Conservation (phyloP, 257 asterid species). For the Lycium barbarum region DNA sequence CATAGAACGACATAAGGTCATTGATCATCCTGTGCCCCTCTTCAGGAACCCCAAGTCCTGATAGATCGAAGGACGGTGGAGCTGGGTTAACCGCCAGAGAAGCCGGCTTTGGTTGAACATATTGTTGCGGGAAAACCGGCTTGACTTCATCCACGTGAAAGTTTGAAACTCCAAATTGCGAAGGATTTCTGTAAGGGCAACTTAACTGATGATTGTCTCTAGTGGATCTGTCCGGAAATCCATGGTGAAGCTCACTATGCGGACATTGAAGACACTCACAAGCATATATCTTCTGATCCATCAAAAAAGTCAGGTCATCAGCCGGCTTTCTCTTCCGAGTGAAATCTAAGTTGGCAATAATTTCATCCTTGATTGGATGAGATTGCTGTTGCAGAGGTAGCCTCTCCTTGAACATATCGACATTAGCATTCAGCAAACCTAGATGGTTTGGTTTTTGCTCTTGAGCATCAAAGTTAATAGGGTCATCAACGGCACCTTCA, state of each 20-base stretch:
- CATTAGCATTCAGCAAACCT: constrained; percentile 44
- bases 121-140: constrained; percentile 51
- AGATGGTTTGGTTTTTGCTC: constrained; percentile 58
- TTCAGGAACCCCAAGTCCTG: constrained; percentile 56
- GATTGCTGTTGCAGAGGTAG: constrained; percentile 39
- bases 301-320: constrained; percentile 38
- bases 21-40: constrained; percentile 56
- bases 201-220: constrained; percentile 36
- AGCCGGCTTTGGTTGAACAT: constrained; percentile 44
- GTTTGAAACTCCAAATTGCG: constrained; percentile 11
- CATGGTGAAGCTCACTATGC: constrained; percentile 26
- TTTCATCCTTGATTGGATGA: constrained; percentile 43
- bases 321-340: constrained; percentile 54
- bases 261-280: constrained; percentile 35
- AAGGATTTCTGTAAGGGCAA: constrained; percentile 23
- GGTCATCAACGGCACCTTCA: constrained; percentile 47
- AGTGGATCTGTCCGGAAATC: constrained; percentile 33
- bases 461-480: constrained; percentile 46
- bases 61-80: constrained; percentile 35
- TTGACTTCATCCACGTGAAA: constrained; percentile 27
- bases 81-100: constrained; percentile 27
- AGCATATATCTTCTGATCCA: constrained; percentile 46
- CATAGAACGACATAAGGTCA: constrained; percentile 56
- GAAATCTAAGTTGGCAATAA: constrained; percentile 46
- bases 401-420: constrained; percentile 43